phyloP scores from a whole-genome alignment of 176 grass and related monocot species.

The Thinopyrum elongatum region DNA sequence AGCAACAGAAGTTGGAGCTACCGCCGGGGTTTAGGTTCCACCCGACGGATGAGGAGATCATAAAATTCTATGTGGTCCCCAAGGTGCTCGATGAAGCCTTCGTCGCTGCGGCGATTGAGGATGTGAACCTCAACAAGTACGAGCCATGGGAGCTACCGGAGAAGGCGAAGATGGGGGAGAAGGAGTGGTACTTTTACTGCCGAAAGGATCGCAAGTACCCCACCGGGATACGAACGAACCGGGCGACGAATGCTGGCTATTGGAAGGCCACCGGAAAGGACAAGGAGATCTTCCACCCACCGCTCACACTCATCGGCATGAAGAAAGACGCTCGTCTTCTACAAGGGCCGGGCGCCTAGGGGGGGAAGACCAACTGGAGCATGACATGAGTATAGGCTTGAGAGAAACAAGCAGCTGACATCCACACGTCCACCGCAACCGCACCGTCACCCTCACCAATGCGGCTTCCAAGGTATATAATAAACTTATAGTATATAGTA shows the following conservation, averaged over 20 bases:
- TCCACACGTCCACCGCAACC: neutral
- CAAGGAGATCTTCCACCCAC: slow-evolving; percentile 32
- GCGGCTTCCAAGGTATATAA: slow-evolving; percentile 10
- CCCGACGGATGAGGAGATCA: slow-evolving; percentile 61
- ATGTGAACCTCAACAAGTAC: slow-evolving; percentile 54
- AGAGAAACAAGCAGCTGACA: neutral
- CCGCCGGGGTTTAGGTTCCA: slow-evolving; percentile 66
- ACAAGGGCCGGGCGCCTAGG: slow-evolving; percentile 48
- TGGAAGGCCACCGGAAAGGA: slow-evolving; percentile 69
- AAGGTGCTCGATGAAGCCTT: slow-evolving; percentile 42
- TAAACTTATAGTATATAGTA: neutral
- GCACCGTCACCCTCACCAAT: neutral
- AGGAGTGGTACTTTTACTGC: slow-evolving; percentile 62
- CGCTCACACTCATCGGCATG: slow-evolving; percentile 28
- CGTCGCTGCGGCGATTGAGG: slow-evolving; percentile 36
- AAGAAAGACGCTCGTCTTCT: slow-evolving; percentile 66
- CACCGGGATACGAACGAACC: slow-evolving; percentile 38
- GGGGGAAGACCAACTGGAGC: slow-evolving; percentile 56
- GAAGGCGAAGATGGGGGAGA: slow-evolving; percentile 51
- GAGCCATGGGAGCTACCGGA: slow-evolving; percentile 76
- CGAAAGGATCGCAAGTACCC: slow-evolving; percentile 59
- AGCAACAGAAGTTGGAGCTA: neutral
- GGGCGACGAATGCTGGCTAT: slow-evolving; percentile 34
- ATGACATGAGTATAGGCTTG: slow-evolving; percentile 62
- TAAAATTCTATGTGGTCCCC: slow-evolving; percentile 45